These are phyloP conservation scores for Santalum album DNA, from an alignment of 164 flowering plant species.

Conservation along the genomic window DNA sequence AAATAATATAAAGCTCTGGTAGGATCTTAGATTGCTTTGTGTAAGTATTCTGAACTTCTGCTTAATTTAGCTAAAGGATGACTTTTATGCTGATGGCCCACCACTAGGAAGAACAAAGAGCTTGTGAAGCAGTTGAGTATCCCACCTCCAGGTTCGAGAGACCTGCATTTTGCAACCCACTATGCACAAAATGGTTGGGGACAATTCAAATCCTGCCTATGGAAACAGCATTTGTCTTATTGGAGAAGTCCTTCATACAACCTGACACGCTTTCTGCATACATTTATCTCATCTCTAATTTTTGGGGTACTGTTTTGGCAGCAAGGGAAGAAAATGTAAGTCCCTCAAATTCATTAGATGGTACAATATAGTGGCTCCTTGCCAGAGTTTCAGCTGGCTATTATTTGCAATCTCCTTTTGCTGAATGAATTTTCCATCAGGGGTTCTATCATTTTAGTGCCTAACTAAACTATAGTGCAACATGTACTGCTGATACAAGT, in stretches of 20 bases:
- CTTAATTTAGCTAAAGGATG: too few relatives aligned
- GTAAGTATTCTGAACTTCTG: too few relatives aligned
- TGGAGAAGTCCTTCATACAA: constrained; percentile 49
- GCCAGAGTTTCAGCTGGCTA: background rate
- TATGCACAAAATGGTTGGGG: constrained; percentile 29
- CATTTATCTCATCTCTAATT: constrained; percentile 20
- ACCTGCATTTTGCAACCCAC: constrained; percentile 28
- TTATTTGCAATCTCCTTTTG: background rate
- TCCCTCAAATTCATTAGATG: background rate
- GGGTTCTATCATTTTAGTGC: too few relatives aligned
- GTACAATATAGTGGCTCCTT: background rate
- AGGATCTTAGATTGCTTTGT: too few relatives aligned
- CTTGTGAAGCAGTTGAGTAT: constrained; percentile 21
- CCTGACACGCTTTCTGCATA: constrained; percentile 26
- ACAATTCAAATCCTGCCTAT: constrained; percentile 35
- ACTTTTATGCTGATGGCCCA: too few relatives aligned
- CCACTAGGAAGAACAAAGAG: constrained; percentile 24
- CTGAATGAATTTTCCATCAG: background rate
- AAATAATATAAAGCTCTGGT: too few relatives aligned
- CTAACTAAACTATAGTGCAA: too few relatives aligned
- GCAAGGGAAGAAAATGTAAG: constrained; percentile 43
- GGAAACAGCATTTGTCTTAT: constrained; percentile 39
- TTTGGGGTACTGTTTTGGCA: constrained; percentile 40
- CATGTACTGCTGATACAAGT: too few relatives aligned
- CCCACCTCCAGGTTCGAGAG: constrained; percentile 25